Evolutionary conservation across 352 stramenopile species (phyloP), one percentile per base, ranked within the genome.

Genomic region (Phytophthora constricta): DNA sequence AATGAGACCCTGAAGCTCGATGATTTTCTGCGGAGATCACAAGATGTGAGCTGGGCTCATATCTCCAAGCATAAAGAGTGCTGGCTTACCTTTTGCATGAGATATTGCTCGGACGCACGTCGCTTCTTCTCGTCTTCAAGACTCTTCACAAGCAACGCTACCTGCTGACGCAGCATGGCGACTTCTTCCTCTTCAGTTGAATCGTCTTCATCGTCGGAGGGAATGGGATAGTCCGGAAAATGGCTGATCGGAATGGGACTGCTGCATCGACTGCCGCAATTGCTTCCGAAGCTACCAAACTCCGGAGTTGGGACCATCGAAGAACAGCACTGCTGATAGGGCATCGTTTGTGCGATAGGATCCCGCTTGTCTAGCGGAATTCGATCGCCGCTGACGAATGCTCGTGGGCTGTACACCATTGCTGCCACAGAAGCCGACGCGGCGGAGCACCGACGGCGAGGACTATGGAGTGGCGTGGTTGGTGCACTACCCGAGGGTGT

Each of bases 111-210:
- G 8, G 70, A 68, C 4, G 79, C 71, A 43, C 84, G 84, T 8
- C 79, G 76, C 59, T 90, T 90, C 69, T 88, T 88, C 66, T 92
- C 84, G 20, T 85, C 72, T 34, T 90, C 84, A 5, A 92, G 74
- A 52, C 64, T 79, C 51, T 82, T 78, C 49, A 79, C 50, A 37
- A 92, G 72, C 58, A 90, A 62, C 62, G 70, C 67, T 54, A 90
- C 79, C 45, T 87, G 78, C 52, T 89, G 78, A 4, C 79, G 74
- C 56, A 92, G 76, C 57, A 75, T 71, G 41, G 49, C 31, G 25
- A 86, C 68, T 43, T 84, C 70, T 17, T 79, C 71, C 25, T 77
- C 71, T 20, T 77, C 72, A 14, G 20, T 55, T 17, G 76, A 67
- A 17, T 71, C 71, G 31, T 68, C 61, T 50, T 76, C 63, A 23